Percentiles rank a stretch among this genome's conserved stretches.
Evolutionary conservation across 352 stramenopile species (phyloP).

Genomic region (Phytophthora podocarpi): DNA sequence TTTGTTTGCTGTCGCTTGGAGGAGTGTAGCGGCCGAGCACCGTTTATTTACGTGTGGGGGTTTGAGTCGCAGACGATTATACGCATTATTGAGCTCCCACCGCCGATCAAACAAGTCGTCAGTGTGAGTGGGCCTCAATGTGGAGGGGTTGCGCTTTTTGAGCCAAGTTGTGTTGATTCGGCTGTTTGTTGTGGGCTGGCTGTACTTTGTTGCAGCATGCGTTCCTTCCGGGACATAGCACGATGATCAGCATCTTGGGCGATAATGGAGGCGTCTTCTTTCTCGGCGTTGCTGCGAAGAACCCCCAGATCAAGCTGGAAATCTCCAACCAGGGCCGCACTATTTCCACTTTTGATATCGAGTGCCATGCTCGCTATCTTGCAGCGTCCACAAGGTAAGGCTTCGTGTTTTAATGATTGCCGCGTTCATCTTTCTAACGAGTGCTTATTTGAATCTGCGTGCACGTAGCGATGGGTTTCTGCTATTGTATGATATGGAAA

Average conservation of each 20-base stretch:
- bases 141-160: background rate
- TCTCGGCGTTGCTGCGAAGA: conserved; percentile 66
- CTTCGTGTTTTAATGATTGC: background rate
- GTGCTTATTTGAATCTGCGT: background rate
- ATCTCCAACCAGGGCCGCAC: conserved; percentile 58
- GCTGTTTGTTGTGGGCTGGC: background rate
- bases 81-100: conserved; percentile 84
- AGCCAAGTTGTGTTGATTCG: background rate
- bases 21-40: conserved; percentile 55
- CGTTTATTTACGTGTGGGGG: conserved; percentile 86
- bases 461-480: conserved; percentile 70
- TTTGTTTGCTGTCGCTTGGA: background rate
- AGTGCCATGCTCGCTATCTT: conserved; percentile 73
- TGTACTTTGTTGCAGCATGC: conserved; percentile 47
- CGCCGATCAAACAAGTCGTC: conserved; percentile 67
- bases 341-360: conserved; percentile 72
- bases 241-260: conserved; percentile 69
- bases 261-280: conserved; percentile 77
- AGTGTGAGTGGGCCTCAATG: conserved; percentile 41
- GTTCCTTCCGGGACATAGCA: conserved; percentile 65
- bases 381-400: conserved; percentile 66
- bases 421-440: background rate
- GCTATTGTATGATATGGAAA: conserved; percentile 84
- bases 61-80: conserved; percentile 87
- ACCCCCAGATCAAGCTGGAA: conserved; percentile 77